These are phyloP conservation scores for Rhodomyrtus psidioides DNA, from an alignment of 441 rosid genomes.

Conservation along the genomic window DNA sequence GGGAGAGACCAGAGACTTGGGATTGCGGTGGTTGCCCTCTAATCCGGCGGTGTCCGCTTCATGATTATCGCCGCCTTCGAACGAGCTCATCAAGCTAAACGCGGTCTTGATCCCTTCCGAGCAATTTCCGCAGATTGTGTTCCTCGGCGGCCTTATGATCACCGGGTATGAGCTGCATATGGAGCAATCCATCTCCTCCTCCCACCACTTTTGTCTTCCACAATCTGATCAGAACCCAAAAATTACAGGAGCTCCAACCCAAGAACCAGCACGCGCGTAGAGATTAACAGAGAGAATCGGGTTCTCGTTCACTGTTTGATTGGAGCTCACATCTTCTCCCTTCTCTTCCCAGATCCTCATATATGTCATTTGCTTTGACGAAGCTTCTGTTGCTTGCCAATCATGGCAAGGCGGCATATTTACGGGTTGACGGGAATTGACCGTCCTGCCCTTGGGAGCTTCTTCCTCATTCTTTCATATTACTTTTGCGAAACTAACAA, in stretches of 20 bases:
- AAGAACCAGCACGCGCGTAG: not conserved
- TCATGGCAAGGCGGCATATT: not conserved
- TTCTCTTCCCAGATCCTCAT: not conserved
- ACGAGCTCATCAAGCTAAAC: slow-evolving; percentile 40
- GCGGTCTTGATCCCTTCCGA: slow-evolving; percentile 55
- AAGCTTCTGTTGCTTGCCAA: not conserved
- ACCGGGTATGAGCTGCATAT: slow-evolving; percentile 68
- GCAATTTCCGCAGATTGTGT: slow-evolving; percentile 69
- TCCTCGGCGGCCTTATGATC: slow-evolving; percentile 76
- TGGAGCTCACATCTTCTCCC: not conserved
- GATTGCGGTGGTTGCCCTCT: slow-evolving; percentile 1
- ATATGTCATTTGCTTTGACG: not conserved
- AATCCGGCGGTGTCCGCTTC: not conserved
- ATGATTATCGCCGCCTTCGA: slow-evolving; percentile 16
- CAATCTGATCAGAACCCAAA: not conserved
- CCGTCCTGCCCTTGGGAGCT: not conserved
- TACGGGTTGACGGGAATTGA: not conserved
- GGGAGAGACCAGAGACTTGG: slow-evolving; percentile 15
- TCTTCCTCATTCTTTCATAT: not conserved
- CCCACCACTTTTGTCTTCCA: not conserved
- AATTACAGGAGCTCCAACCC: not conserved
- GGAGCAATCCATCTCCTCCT: slow-evolving; percentile 60
- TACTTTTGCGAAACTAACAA: not conserved
- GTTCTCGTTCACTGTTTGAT: not conserved
- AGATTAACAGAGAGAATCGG: not conserved